Conservation (phyloP, 371 early-diverging fungal genomes). For the Mucor mucedo region DNA sequence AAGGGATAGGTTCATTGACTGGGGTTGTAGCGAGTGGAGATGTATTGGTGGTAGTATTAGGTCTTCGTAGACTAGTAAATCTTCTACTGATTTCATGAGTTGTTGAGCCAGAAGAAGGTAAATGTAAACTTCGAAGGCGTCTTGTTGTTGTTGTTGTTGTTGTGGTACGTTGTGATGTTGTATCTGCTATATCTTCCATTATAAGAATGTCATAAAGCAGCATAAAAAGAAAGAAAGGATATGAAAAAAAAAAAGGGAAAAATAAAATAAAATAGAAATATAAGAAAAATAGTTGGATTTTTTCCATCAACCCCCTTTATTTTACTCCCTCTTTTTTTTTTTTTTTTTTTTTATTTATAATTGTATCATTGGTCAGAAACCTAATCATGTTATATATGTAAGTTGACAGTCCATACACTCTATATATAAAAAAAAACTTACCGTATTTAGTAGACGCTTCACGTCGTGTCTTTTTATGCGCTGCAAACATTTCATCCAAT, state of each 20-base stretch:
- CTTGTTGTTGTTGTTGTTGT: slow-evolving; percentile 17
- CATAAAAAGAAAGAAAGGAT: slow-evolving; percentile 9
- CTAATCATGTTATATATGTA: slow-evolving; percentile 7
- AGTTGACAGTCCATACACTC: not conserved
- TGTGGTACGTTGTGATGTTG: slow-evolving; percentile 1
- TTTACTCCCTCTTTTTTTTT: not conserved
- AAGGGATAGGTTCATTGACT: not conserved
- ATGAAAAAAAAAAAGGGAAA: not conserved
- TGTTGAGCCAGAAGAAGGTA: slow-evolving; percentile 18
- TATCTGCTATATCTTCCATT: slow-evolving; percentile 15
- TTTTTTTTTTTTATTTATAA: not conserved
- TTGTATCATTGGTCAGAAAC: slow-evolving; percentile 8
- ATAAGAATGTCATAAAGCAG: slow-evolving; percentile 15
- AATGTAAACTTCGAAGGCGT: slow-evolving; percentile 27
- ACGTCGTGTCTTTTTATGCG: slow-evolving; percentile 64
- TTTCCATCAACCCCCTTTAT: slow-evolving; percentile 2
- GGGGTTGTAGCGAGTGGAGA: not conserved
- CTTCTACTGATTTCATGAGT: slow-evolving; percentile 14
- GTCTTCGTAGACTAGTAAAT: slow-evolving; percentile 25
- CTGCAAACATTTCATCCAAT: slow-evolving; percentile 69
- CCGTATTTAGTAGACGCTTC: slow-evolving; percentile 79
- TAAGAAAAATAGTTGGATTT: not conserved
- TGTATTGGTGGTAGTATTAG: slow-evolving; percentile 2
- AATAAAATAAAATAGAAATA: slow-evolving; percentile 1
- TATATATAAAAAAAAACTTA: slow-evolving; percentile 5